phyloP scores from a whole-genome alignment of 805 yeast species.

The Candida manassasensis region DNA sequence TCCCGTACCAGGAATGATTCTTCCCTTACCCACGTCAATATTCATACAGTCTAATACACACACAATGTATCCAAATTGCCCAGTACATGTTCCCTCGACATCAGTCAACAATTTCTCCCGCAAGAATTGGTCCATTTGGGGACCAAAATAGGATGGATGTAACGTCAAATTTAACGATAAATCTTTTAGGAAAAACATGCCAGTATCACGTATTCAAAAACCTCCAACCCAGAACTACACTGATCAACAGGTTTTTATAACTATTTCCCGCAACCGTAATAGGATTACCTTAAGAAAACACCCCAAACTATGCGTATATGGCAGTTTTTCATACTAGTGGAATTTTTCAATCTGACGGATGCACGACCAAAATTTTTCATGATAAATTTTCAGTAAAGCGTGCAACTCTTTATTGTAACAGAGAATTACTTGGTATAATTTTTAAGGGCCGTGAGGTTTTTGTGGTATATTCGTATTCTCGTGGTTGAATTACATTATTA shows the following conservation, averaged over 20 bases:
- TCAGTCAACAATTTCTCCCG: slow-evolving; percentile 88
- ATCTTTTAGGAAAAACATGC: slow-evolving; percentile 62
- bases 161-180: slow-evolving; percentile 85
- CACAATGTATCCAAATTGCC: slow-evolving; percentile 95
- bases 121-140: slow-evolving; percentile 92
- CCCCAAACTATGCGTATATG: no score
- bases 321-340: neutral
- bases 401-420: neutral
- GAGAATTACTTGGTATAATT: neutral
- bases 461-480: no score
- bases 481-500: no score
- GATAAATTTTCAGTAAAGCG: neutral
- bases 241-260: no score
- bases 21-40: slow-evolving; percentile 92
- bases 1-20: slow-evolving; percentile 86
- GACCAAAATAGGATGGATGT: slow-evolving; percentile 97
- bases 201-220: no score
- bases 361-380: slow-evolving; percentile 5
- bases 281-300: no score
- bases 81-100: slow-evolving; percentile 98
- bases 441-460: no score
- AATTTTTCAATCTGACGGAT: slow-evolving; percentile 1
- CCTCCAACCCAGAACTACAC: no score
- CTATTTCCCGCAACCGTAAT: no score
- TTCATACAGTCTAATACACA: slow-evolving; percentile 93